Evolutionary conservation across 73 alveolate genomes (phyloP), one percentile per base, ranked within the genome.

Genomic region (Paramecium bursaria): DNA sequence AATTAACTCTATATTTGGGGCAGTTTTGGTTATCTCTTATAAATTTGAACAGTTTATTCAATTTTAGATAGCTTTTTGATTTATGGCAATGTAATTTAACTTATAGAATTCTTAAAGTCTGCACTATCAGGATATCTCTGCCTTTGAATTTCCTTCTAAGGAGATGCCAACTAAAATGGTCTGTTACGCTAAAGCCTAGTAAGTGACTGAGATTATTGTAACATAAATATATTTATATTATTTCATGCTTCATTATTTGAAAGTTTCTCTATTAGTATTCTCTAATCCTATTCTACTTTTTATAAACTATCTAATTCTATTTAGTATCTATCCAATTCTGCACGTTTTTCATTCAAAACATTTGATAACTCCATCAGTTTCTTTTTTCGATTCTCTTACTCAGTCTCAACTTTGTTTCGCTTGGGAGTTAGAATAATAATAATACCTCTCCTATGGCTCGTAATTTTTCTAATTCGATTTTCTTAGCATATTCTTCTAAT

Each of bases 401-500:
- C 98, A 4, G 95, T 91, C 61, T 94, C 98, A 21, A 94, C 88
- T 87, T 87, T 92, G 88, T 94, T 94, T 73, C 98, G 26, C 82
- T 67, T 35, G 2, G 0, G 21, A 35, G 25, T 17, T 2, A 13
- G n/a, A n/a, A 25, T 31, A 29, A 60, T 31, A 35, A 27, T 27
- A 25, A 23, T 67, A 57, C 93, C 11, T 92, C 94, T 21, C 98
- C 98, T 6, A 94, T 92, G 1, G 98, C 97, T 77, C 94, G 92
- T 11, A 94, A 85, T 73, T 94, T 94, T 47, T 94, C 96, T 11
- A 87, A 88, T 80, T 94, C 98, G 33, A 94, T 94, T 60, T 92
- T 94, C 74, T 86, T 73, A 4, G 98, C 96, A 87, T 94, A 91
- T 13, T 88, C 87, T 35, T 94, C 98, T 22, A 92, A 61, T 46